These are phyloP conservation scores for Calonectria hawksworthii DNA, from an alignment of 2,329 filamentous ascomycete species.

Conservation along the genomic window DNA sequence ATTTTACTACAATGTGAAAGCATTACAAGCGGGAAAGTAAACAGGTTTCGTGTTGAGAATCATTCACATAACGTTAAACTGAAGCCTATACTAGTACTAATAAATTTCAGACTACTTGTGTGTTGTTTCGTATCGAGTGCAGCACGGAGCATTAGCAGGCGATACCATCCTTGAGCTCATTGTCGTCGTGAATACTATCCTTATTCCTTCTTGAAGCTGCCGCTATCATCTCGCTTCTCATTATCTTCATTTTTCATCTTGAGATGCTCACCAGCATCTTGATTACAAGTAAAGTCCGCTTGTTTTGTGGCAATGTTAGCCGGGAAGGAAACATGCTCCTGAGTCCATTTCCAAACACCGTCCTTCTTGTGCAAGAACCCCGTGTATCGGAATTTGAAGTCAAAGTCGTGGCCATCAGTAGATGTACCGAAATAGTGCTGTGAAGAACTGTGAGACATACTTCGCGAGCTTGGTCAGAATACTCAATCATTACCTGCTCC, in stretches of 20 bases:
- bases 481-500: not conserved
- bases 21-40: not conserved
- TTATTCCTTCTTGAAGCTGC: not conserved
- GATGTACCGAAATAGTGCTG: constrained; percentile 11
- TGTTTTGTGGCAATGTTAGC: constrained; percentile 4
- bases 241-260: constrained; percentile 3
- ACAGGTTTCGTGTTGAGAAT: not conserved
- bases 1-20: not conserved
- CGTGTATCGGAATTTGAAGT: constrained; percentile 13
- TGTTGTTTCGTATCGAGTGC: not conserved
- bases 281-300: constrained; percentile 10
- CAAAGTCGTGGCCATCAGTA: constrained; percentile 3
- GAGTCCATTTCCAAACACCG: constrained; percentile 12
- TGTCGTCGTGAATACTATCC: no score
- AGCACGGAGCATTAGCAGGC: not conserved
- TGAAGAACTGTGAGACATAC: not conserved
- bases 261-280: constrained; percentile 5
- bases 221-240: not conserved
- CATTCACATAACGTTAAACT: not conserved
- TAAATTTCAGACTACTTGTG: not conserved
- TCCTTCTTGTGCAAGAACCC: constrained; percentile 10
- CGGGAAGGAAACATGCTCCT: constrained; percentile 15
- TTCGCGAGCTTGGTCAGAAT: no score
- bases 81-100: not conserved
- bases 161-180: not conserved